These are phyloP conservation scores for Xylaria digitata DNA, from an alignment of 2,329 filamentous ascomycete genomes.

Conservation along the genomic window DNA sequence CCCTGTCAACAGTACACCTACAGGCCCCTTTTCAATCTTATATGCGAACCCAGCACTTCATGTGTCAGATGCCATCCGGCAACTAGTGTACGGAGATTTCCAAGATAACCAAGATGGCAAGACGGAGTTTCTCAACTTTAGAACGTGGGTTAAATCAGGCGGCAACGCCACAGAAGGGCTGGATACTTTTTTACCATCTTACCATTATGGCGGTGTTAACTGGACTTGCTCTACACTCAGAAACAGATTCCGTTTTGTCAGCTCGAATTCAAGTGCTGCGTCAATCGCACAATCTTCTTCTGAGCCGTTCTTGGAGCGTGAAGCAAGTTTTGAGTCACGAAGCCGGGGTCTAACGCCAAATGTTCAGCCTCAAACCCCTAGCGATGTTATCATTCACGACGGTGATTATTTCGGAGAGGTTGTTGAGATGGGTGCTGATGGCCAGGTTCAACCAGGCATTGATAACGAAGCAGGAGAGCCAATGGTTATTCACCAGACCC, in stretches of 20 bases:
- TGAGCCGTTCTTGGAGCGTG: conserved; percentile 52
- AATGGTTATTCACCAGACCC: conserved; percentile 37
- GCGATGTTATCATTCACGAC: conserved; percentile 48
- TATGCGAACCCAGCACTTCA: conserved; percentile 77
- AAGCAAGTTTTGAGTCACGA: conserved; percentile 53
- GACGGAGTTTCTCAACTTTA: conserved; percentile 71
- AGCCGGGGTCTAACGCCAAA: conserved; percentile 53
- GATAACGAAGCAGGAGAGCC: conserved; percentile 43
- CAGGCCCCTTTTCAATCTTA: conserved; percentile 67
- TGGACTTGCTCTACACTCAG: conserved; percentile 80
- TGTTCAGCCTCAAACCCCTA: conserved; percentile 50
- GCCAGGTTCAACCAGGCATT: conserved; percentile 35
- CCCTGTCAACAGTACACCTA: conserved; percentile 62
- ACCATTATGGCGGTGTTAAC: conserved; percentile 70
- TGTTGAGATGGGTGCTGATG: conserved; percentile 40
- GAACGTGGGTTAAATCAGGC: conserved; percentile 72
- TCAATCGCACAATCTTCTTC: conserved; percentile 56
- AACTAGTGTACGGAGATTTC: conserved; percentile 64
- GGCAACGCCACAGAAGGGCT: conserved; percentile 63
- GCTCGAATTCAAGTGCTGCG: conserved; percentile 60
- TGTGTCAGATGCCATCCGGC: conserved; percentile 64
- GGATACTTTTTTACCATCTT: conserved; percentile 65
- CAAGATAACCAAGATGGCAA: conserved; percentile 56
- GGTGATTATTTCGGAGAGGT: conserved; percentile 49
- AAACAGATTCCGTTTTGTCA: conserved; percentile 75